Evolutionary conservation across 2,329 filamentous ascomycete genomes (phyloP).

Genomic region (Nigrograna mackinnonii): DNA sequence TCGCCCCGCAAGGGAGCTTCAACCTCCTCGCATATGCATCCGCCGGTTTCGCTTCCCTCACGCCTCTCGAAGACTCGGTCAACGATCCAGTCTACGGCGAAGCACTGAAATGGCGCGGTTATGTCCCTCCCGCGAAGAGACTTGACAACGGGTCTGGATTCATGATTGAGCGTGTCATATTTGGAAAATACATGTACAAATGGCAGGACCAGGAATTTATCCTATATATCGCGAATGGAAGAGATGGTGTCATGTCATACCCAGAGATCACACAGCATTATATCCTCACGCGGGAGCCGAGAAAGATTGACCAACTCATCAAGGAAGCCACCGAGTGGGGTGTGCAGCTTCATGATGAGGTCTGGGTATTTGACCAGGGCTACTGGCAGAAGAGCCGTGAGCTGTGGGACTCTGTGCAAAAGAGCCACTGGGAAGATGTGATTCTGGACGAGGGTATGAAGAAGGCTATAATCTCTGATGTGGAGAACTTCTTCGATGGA

Average conservation of each 20-base stretch:
- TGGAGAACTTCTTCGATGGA: slow-evolving; percentile 66
- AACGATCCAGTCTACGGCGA: slow-evolving; percentile 39
- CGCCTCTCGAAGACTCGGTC: slow-evolving; percentile 45
- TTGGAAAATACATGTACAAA: slow-evolving; percentile 51
- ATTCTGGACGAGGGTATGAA: slow-evolving; percentile 70
- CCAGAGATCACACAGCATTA: slow-evolving; percentile 44
- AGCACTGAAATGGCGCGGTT: slow-evolving; percentile 40
- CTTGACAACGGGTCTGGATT: slow-evolving; percentile 39
- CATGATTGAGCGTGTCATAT: slow-evolving; percentile 43
- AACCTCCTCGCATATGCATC: slow-evolving; percentile 48
- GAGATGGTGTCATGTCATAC: slow-evolving; percentile 40
- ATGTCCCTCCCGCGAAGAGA: slow-evolving; percentile 42
- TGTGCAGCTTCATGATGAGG: slow-evolving; percentile 62
- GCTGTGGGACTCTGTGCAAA: slow-evolving; percentile 56
- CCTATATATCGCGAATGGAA: slow-evolving; percentile 45
- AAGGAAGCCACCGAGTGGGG: slow-evolving; percentile 59
- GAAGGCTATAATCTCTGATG: slow-evolving; percentile 64
- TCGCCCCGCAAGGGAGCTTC: slow-evolving; percentile 36
- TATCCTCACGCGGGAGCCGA: slow-evolving; percentile 42
- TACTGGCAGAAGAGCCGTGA: slow-evolving; percentile 66
- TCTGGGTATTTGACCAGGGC: slow-evolving; percentile 68
- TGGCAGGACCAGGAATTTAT: slow-evolving; percentile 50
- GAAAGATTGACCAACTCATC: slow-evolving; percentile 55
- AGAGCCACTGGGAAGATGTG: slow-evolving; percentile 65
- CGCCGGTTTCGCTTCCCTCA: slow-evolving; percentile 45